These are phyloP conservation scores for Flaveria linearis DNA, from an alignment of 129 eudicot genomes.

Conservation along the genomic window DNA sequence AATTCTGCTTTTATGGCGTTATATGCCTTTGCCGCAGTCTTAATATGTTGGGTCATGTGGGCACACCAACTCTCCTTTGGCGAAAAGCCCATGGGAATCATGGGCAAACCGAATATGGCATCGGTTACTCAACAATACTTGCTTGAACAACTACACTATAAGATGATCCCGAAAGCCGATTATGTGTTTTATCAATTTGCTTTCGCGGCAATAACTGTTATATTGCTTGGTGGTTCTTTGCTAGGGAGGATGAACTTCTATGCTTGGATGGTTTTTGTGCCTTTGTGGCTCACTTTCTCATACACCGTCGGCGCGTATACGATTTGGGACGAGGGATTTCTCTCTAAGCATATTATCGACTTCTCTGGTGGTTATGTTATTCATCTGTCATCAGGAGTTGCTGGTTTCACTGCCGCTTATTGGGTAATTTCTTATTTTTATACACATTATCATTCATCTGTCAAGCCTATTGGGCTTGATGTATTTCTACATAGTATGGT, in stretches of 20 bases:
- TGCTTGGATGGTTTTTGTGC: slow-evolving; percentile 81
- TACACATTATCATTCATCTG: neutral
- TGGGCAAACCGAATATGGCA: slow-evolving; percentile 46
- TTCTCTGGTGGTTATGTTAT: slow-evolving; percentile 82
- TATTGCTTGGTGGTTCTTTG: slow-evolving; percentile 65
- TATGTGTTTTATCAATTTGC: slow-evolving; percentile 71
- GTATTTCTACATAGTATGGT: no score
- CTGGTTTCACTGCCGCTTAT: slow-evolving; percentile 85
- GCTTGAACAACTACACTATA: neutral
- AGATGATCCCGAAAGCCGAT: slow-evolving; percentile 53
- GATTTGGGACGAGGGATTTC: slow-evolving; percentile 63
- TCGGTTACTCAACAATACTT: slow-evolving; percentile 31
- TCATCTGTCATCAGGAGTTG: slow-evolving; percentile 77
- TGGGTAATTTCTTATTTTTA: slow-evolving; percentile 50
- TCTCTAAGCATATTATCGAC: slow-evolving; percentile 44
- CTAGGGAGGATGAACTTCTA: slow-evolving; percentile 76
- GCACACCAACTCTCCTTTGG: slow-evolving; percentile 73
- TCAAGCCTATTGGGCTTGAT: no score
- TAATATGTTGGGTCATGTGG: slow-evolving; percentile 79
- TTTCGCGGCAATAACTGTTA: slow-evolving; percentile 71
- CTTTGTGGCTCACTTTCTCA: slow-evolving; percentile 67
- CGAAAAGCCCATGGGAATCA: slow-evolving; percentile 9
- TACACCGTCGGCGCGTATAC: slow-evolving; percentile 71
- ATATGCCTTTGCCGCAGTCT: slow-evolving; percentile 68
- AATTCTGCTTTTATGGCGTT: slow-evolving; percentile 88